Percentiles rank a stretch among this genome's conserved stretches.
phyloP scores from a whole-genome alignment of 2,329 filamentous ascomycete species.

The Bipolaris oryzae region DNA sequence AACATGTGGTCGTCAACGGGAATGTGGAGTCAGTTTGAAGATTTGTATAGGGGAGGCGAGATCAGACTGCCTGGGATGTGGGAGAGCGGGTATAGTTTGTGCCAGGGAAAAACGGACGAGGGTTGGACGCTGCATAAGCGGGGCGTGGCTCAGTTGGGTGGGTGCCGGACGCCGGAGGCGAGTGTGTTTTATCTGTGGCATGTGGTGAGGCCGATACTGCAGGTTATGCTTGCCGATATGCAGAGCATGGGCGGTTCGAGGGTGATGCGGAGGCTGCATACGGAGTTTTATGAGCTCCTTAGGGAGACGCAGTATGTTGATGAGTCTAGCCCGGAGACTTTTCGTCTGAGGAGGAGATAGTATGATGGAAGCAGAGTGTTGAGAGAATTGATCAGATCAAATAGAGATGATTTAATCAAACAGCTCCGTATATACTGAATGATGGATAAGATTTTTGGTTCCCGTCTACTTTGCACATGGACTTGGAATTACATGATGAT shows the following conservation, averaged over 20 bases:
- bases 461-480: too few relatives aligned
- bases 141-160: background rate
- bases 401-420: too few relatives aligned
- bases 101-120: background rate
- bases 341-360: background rate
- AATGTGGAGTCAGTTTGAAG: slow-evolving; percentile 5
- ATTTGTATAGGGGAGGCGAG: background rate
- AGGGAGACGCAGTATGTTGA: background rate
- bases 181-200: background rate
- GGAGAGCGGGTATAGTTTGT: slow-evolving; percentile 7
- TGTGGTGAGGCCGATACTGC: background rate
- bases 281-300: background rate
- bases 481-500: too few relatives aligned
- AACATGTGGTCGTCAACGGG: slow-evolving; percentile 4
- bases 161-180: background rate
- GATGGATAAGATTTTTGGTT: too few relatives aligned
- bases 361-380: background rate
- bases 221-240: background rate
- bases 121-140: slow-evolving; percentile 3
- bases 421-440: too few relatives aligned
- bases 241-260: background rate
- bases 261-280: background rate
- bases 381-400: too few relatives aligned
- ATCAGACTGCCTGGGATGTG: slow-evolving; percentile 2
- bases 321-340: background rate